These are phyloP conservation scores for Paraphoma chrysanthemicola DNA, from an alignment of 2,329 filamentous ascomycete genomes.

Conservation along the genomic window DNA sequence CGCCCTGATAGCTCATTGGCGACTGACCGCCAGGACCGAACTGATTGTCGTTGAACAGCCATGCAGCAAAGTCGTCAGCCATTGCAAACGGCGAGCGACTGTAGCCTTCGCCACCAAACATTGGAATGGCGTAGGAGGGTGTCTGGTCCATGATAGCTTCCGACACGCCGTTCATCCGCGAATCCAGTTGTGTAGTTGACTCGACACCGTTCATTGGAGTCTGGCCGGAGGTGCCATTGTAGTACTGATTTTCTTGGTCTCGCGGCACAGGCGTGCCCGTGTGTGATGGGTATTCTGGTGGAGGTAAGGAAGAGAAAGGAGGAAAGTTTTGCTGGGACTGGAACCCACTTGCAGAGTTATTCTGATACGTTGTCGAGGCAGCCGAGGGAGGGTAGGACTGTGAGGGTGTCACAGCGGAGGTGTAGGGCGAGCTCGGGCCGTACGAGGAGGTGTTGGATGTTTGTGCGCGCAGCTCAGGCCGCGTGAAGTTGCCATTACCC, in stretches of 20 bases:
- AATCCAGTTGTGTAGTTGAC: slow-evolving; percentile 43
- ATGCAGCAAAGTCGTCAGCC: slow-evolving; percentile 86
- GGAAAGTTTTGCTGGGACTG: slow-evolving; percentile 68
- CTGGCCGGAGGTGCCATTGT: slow-evolving; percentile 44
- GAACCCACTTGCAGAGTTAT: slow-evolving; percentile 53
- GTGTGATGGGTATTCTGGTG: slow-evolving; percentile 59
- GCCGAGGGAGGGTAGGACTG: slow-evolving; percentile 55
- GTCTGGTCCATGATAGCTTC: slow-evolving; percentile 54
- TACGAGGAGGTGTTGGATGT: slow-evolving; percentile 45
- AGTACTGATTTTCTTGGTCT: slow-evolving; percentile 44
- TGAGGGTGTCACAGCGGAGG: slow-evolving; percentile 51
- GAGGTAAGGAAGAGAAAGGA: slow-evolving; percentile 66
- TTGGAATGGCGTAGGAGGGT: slow-evolving; percentile 72
- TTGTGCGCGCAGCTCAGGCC: slow-evolving; percentile 45
- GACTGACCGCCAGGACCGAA: slow-evolving; percentile 49
- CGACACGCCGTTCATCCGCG: slow-evolving; percentile 44
- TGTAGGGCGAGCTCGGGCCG: slow-evolving; percentile 45
- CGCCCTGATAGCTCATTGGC: slow-evolving; percentile 46
- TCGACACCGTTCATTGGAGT: slow-evolving; percentile 48
- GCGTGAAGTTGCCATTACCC: slow-evolving; percentile 40
- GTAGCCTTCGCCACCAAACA: slow-evolving; percentile 84
- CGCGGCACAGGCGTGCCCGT: slow-evolving; percentile 45
- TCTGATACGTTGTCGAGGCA: slow-evolving; percentile 49
- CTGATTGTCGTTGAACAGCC: slow-evolving; percentile 76
- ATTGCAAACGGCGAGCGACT: slow-evolving; percentile 88